These are phyloP conservation scores for Conringia planisiliqua DNA, from an alignment of 345 rosid species.

Conservation along the genomic window DNA sequence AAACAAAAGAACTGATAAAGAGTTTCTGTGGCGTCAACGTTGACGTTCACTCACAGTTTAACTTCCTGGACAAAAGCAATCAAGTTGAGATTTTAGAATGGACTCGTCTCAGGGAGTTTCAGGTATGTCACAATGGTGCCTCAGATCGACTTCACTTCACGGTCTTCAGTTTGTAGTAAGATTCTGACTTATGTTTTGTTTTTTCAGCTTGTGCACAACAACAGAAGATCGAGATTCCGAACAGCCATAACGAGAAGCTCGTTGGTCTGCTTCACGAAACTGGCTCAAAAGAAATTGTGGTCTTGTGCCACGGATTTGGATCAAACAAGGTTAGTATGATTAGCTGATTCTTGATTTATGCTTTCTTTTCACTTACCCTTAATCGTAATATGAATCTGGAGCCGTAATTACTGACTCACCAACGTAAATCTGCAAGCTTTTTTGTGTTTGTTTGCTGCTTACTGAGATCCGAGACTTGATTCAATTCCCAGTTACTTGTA, in stretches of 20 bases:
- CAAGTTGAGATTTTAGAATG: conserved; percentile 38
- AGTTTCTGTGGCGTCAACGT: no score
- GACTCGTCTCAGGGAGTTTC: conserved; percentile 37
- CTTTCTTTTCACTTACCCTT: neutral
- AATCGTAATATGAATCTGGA: neutral
- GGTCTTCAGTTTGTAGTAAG: neutral
- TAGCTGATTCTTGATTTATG: neutral
- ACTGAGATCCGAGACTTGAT: neutral
- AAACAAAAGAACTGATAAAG: no score
- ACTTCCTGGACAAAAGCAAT: neutral
- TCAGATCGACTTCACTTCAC: neutral
- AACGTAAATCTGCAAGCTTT: neutral
- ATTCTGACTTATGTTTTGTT: neutral
- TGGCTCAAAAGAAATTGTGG: conserved; percentile 56
- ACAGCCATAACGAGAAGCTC: neutral
- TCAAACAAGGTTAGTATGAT: conserved; percentile 40
- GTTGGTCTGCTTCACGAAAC: conserved; percentile 60
- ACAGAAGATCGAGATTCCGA: neutral
- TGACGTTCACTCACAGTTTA: no score
- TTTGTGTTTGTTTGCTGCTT: neutral
- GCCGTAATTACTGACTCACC: neutral
- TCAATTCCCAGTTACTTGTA: no score
- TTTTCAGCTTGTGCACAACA: conserved; percentile 26
- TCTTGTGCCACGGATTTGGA: conserved; percentile 74
- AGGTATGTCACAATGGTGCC: conserved; percentile 22